Evolutionary conservation across 1,139 yeast species (phyloP).

Genomic region (Pneumocystis wakefieldiae): DNA sequence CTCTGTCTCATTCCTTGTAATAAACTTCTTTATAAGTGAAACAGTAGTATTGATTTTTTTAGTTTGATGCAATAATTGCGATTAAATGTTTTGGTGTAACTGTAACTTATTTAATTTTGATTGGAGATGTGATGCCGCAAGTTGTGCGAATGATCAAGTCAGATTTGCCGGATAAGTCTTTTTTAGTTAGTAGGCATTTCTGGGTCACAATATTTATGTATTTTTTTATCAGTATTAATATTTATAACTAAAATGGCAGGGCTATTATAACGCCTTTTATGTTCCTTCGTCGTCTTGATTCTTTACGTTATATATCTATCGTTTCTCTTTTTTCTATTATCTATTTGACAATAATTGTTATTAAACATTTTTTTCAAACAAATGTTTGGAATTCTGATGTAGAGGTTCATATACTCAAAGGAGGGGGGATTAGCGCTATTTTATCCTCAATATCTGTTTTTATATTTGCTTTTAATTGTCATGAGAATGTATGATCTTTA

Average conservation of each 20-base stretch:
- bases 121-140: constrained; percentile 80
- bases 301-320: constrained; percentile 70
- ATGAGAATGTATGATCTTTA: constrained; percentile 38
- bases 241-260: constrained; percentile 3
- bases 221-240: background rate
- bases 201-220: constrained; percentile 55
- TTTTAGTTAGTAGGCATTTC: constrained; percentile 26
- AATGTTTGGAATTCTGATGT: constrained; percentile 28
- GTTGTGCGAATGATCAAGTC: constrained; percentile 18
- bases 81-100: constrained; percentile 81
- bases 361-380: constrained; percentile 42
- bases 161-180: constrained; percentile 12
- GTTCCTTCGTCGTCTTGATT: constrained; percentile 58
- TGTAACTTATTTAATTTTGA: constrained; percentile 68
- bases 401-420: constrained; percentile 7
- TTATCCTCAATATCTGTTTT: constrained; percentile 78
- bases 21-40: constrained; percentile 68
- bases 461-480: constrained; percentile 89
- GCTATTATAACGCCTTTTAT: constrained; percentile 59
- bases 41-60: constrained; percentile 32
- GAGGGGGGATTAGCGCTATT: constrained; percentile 36
- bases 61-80: constrained; percentile 73
- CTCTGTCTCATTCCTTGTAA: constrained; percentile 62
- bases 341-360: constrained; percentile 60
- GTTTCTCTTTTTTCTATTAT: constrained; percentile 73